Evolutionary conservation across 2,329 filamentous ascomycete genomes (phyloP), one percentile per base, ranked within the genome.

Genomic region (Aspergillus pseudonomiae): DNA sequence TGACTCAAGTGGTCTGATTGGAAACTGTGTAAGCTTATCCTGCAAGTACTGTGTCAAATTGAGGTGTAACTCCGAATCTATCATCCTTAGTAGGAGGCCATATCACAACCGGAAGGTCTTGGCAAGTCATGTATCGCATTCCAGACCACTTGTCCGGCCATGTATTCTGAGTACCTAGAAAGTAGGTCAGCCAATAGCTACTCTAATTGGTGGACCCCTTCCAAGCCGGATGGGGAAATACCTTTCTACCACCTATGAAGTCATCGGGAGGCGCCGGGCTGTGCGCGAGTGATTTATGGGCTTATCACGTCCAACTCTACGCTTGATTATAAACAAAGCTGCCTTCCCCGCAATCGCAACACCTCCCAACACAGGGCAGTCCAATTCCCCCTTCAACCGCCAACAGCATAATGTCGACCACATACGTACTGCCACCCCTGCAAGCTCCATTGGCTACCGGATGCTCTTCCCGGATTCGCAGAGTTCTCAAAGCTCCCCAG

Each of bases 401-500:
- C 52, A 55, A 5, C 32, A 21, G 11, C 32, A 55, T 32, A 55
- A 55, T 55, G 52, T 19, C 52, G 5, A 55, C 30, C 21, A 55
- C 52, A 14, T 55, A 55, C 52, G 7, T 36, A 28, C 32, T 36
- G 26, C 52, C 36, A 55, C 12, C 52, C 52, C 34, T 55, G 30
- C 52, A 55, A 26, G 52, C 52, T 24, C 52, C 52, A 10, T 26
- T 55, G 32, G n/a, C 16, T 19, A 54, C 32, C 32, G 19, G n/a
- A 9, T 55, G 41, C 52, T 58, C 43, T 24, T 45, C 60, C 5
- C 57, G 54, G 21, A 62, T 66, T 41, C 67, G 67, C 50, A 59
- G 59, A 50, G 60, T 56, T 12, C 43, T 69, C 24, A 66, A 67
- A 60, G 19, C 62, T 16, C 61, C 70, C 2, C 55, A 64, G 12